Conservation (phyloP, 345 rosid species). For the Raphanus raphanistrum region DNA sequence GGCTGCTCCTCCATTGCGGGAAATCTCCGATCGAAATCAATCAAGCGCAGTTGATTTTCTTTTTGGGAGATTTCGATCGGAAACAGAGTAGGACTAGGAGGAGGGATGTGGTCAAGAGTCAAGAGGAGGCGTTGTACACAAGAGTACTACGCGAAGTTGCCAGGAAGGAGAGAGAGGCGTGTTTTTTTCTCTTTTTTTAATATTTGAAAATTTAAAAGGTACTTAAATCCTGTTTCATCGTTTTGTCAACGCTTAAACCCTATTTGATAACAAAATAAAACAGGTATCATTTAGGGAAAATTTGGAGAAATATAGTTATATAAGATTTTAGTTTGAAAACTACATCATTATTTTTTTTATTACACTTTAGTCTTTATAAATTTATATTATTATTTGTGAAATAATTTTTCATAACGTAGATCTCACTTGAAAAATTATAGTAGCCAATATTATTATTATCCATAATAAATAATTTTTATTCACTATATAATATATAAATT, state of each 20-base stretch:
- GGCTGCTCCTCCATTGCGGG: conserved; percentile 50
- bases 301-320: no score
- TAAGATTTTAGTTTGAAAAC: no score
- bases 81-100: background rate
- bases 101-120: conserved; percentile 27
- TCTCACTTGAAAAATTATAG: no score
- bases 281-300: background rate
- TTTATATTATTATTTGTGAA: no score
- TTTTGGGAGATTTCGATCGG: conserved; percentile 15
- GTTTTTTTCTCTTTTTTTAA: background rate
- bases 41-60: background rate
- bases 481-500: no score
- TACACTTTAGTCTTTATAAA: no score
- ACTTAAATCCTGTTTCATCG: background rate
- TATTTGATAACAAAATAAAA: background rate
- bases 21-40: conserved; percentile 26
- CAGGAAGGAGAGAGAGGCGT: conserved; percentile 13
- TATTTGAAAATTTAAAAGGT: background rate
- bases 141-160: conserved; percentile 15
- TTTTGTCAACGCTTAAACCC: background rate
- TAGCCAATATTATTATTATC: no score
- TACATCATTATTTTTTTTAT: no score
- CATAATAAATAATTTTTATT: no score
- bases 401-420: no score
- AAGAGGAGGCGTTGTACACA: conserved; percentile 8